Evolutionary conservation across 441 rosid genomes (phyloP), one percentile per base, ranked within the genome.

Genomic region (Jatropha podagrica): DNA sequence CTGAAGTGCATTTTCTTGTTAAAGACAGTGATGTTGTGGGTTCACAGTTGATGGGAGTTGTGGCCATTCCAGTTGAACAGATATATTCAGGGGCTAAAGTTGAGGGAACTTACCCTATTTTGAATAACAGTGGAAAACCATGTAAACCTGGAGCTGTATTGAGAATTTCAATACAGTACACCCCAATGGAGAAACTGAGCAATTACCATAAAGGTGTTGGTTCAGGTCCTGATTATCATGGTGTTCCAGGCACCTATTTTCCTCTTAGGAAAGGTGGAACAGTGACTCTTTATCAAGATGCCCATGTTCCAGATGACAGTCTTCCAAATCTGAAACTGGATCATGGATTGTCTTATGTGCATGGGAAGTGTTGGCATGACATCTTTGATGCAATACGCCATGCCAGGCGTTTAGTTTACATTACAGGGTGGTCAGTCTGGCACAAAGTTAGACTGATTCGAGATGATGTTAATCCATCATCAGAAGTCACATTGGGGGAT

Each of bases 361-460:
- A 96, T 74, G 99, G 97, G 69, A 88, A 94, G 77, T 96, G 99
- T 81, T 96, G 99, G 99, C 49, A 75, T 52, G 99, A 92, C 79
- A 96, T 96, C 71, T 91, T 88, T 85, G 89, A 87, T 83, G 96
- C 98, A 56, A 88, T 96, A 63, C 82, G 89, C 32, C 94, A 91
- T 69, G 96, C 98, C 59, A 88, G 84, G 68, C 97, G 89, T 52
- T 82, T 96, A 77, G 84, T 96, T 74, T 96, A 96, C 81, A 94
- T 96, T 65, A 90, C 97, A 4, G 99, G 98, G 42, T 96, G 99
- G 99, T 94, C 99, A 2, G 96, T 96, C 23, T 96, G 97, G 97
- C 97, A 96, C 82, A 83, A 87, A 76, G 99, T 96, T 77, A 86
- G 70, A 73, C 84, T 96, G 69, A 80, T 90, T 69, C 86, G 97